Evolutionary conservation across 805 yeast genomes (phyloP).

Genomic region (Candida broadrunensis): DNA sequence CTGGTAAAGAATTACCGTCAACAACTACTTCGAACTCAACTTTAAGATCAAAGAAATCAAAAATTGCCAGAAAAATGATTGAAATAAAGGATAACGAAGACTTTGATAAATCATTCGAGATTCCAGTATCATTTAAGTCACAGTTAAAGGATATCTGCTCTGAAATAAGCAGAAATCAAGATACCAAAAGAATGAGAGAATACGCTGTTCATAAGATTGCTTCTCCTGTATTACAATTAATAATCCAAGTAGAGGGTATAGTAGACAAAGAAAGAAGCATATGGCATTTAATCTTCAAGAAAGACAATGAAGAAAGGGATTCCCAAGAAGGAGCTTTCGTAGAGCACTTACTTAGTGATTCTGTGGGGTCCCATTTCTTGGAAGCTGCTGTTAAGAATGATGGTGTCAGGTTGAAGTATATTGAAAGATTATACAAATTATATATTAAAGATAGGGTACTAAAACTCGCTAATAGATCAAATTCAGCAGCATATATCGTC

Average conservation of each 20-base stretch:
- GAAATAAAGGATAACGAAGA: slow-evolving; percentile 78
- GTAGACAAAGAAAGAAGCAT: slow-evolving; percentile 69
- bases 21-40: slow-evolving; percentile 65
- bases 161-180: slow-evolving; percentile 31
- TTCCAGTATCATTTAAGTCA: slow-evolving; percentile 64
- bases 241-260: slow-evolving; percentile 77
- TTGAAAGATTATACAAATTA: slow-evolving; percentile 63
- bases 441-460: slow-evolving; percentile 75
- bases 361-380: slow-evolving; percentile 92
- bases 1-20: slow-evolving; percentile 79
- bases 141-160: slow-evolving; percentile 52
- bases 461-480: slow-evolving; percentile 74
- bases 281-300: slow-evolving; percentile 62
- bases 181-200: slow-evolving; percentile 54
- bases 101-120: slow-evolving; percentile 62
- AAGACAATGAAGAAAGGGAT: slow-evolving; percentile 49
- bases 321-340: slow-evolving; percentile 73
- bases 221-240: slow-evolving; percentile 81
- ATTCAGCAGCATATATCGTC: slow-evolving; percentile 80
- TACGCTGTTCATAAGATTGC: slow-evolving; percentile 75
- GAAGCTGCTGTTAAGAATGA: slow-evolving; percentile 67
- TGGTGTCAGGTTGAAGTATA: slow-evolving; percentile 58
- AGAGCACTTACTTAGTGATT: slow-evolving; percentile 77
- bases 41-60: slow-evolving; percentile 78
- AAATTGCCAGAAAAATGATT: slow-evolving; percentile 89